Evolutionary conservation across 768 basidiomycete species (phyloP), one percentile per base, ranked within the genome.

Genomic region (Hirschioporus abietinus): DNA sequence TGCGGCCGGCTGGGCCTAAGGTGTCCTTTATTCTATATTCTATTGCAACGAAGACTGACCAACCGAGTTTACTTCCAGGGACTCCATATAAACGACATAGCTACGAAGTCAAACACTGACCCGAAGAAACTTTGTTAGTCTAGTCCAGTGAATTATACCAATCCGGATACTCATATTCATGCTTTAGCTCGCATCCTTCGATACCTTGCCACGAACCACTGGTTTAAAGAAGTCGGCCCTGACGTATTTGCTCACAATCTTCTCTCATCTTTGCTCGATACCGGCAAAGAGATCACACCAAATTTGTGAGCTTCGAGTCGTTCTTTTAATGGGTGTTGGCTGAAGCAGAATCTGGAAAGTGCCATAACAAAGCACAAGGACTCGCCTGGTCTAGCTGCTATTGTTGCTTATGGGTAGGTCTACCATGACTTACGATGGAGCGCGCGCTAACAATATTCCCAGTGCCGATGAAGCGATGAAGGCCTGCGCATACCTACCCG

Each of bases 1-100:
- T 93, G 0, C 83, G 88, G 10, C 87, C 86, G 65, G 86, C 87
- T 17, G 89, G 88, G 1, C 79, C 83, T 0, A 67, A 61, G 60
- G 60, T 61, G 3, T 9, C 25, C 23, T 12, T 61, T 3, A 1
- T 34, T 61, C 9, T 23, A 1, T 15, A 61, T 25, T 34, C 23
- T 12, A 18, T 3, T 23, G 17, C 20, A 15, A 18, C 25, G 12
- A 24, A 61, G 4, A 25, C 60, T 25, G 1, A 4, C 12, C 3
- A 4, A 61, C 15, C 67, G 30, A 52, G 12, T 1, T 52, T 20
- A 52, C 1, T 24, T 27, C 1, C 9, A 73, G 15, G 84, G 84
- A 12, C 70, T 86, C 67, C 86, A 86, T 70, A 84, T 84, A 30
- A 72, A 80, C 30, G 76, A 78, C 26, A 70, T 79, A 60, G 75